A percentile compares a stretch with the other conserved stretches of the same genome.
phyloP scores from a whole-genome alignment of 495 filamentous ascomycete species.

The Acidiella bohemica region DNA sequence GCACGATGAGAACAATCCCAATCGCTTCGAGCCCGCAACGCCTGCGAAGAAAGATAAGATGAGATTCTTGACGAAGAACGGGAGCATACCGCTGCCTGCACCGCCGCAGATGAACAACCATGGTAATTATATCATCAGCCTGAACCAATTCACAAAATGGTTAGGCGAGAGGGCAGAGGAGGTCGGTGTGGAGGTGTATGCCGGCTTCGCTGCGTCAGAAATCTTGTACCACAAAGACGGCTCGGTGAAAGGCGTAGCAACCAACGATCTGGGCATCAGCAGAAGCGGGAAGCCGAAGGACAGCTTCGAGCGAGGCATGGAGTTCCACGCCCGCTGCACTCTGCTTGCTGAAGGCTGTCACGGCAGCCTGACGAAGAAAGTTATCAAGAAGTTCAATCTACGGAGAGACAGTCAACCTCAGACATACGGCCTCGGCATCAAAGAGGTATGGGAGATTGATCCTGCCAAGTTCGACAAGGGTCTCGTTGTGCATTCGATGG shows the following conservation, averaged over 20 bases:
- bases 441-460: slow-evolving; percentile 94
- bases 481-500: slow-evolving; percentile 80
- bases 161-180: slow-evolving; percentile 90
- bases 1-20: slow-evolving; percentile 74
- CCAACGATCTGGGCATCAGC: slow-evolving; percentile 80
- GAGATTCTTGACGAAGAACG: slow-evolving; percentile 83
- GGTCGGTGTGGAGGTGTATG: slow-evolving; percentile 94
- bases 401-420: slow-evolving; percentile 79
- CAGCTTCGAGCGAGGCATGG: slow-evolving; percentile 93
- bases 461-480: slow-evolving; percentile 86
- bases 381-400: slow-evolving; percentile 88
- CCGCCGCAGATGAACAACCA: slow-evolving; percentile 98
- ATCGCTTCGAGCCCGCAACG: slow-evolving; percentile 70
- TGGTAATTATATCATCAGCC: slow-evolving; percentile 91
- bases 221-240: slow-evolving; percentile 78
- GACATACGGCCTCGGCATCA: slow-evolving; percentile 87
- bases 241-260: slow-evolving; percentile 85
- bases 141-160: slow-evolving; percentile 93
- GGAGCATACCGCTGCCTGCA: slow-evolving; percentile 62
- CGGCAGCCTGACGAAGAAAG: slow-evolving; percentile 88
- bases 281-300: slow-evolving; percentile 76
- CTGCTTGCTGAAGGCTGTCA: slow-evolving; percentile 96
- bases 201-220: slow-evolving; percentile 89
- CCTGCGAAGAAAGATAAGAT: slow-evolving; percentile 73
- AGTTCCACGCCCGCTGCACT: slow-evolving; percentile 88